Conservation (phyloP, 2,329 filamentous ascomycete species). For the Penicillium sp. region DNA sequence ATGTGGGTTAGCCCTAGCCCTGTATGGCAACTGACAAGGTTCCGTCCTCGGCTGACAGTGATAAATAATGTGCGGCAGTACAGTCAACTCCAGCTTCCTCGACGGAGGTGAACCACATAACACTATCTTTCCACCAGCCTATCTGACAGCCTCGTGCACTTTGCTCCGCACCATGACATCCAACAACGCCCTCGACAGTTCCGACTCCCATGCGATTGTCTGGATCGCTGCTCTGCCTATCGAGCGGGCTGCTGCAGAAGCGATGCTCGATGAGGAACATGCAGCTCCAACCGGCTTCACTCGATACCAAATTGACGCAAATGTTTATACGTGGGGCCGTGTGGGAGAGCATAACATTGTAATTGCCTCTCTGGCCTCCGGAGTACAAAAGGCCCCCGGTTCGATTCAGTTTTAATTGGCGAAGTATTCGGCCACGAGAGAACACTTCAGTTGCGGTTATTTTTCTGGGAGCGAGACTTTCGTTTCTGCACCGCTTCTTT, state of each 20-base stretch:
- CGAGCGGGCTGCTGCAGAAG: slow-evolving; percentile 17
- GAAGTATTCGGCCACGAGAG: no score
- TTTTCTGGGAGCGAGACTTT: no score
- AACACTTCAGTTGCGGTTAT: no score
- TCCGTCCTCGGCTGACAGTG: no score
- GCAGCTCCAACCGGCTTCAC: slow-evolving; percentile 5
- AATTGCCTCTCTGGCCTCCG: slow-evolving; percentile 8
- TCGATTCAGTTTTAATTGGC: no score
- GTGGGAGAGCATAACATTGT: slow-evolving; percentile 15
- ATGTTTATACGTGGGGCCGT: slow-evolving; percentile 15
- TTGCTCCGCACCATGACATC: slow-evolving; percentile 2
- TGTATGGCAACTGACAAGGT: no score
- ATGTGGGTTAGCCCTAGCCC: no score
- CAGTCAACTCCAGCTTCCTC: no score
- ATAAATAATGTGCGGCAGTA: no score
- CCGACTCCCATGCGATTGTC: slow-evolving; percentile 15
- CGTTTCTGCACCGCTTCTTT: no score
- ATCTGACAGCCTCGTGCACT: not conserved
- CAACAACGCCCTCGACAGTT: not conserved
- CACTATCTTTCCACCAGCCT: not conserved
- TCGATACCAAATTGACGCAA: slow-evolving; percentile 6
- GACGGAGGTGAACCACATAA: no score
- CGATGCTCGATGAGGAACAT: slow-evolving; percentile 24
- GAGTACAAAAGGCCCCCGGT: no score
- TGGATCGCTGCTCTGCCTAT: slow-evolving; percentile 20